Conservation (phyloP, 192 early-diverging fungal species). For the Backusella westeae region DNA sequence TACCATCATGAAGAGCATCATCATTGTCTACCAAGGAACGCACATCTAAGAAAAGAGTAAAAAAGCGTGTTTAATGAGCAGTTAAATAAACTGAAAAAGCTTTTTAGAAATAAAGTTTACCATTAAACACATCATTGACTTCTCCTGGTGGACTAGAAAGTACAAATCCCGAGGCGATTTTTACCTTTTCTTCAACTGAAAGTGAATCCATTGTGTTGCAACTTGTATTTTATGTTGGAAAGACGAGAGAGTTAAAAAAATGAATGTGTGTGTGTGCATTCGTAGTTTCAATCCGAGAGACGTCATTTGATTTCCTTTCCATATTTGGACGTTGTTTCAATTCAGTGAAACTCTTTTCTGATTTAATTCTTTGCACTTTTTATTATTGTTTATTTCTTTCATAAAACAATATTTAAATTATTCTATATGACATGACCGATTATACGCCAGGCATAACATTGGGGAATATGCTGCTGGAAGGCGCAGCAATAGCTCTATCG, state of each 20-base stretch:
- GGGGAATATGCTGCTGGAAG: background rate
- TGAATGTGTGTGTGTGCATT: background rate
- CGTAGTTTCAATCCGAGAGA: background rate
- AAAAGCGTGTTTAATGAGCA: background rate
- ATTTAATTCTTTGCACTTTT: background rate
- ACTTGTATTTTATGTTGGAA: background rate
- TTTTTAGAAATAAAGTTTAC: slow-evolving; percentile 43
- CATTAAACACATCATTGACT: slow-evolving; percentile 95
- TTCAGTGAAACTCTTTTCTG: background rate
- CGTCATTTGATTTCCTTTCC: background rate
- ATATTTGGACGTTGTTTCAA: background rate
- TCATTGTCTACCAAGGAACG: slow-evolving; percentile 82
- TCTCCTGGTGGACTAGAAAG: slow-evolving; percentile 94
- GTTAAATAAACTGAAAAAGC: background rate
- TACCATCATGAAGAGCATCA: slow-evolving; percentile 63
- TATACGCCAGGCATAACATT: background rate
- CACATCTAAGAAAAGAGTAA: slow-evolving; percentile 64
- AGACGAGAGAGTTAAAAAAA: background rate
- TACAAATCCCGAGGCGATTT: slow-evolving; percentile 75
- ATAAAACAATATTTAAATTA: background rate
- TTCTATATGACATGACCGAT: background rate
- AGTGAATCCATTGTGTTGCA: slow-evolving; percentile 20
- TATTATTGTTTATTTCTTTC: background rate
- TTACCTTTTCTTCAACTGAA: slow-evolving; percentile 59
- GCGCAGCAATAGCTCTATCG: background rate